Evolutionary conservation across 192 early-diverging fungal genomes (phyloP), one percentile per base, ranked within the genome.

Genomic region (Neocallimastix lanati): DNA sequence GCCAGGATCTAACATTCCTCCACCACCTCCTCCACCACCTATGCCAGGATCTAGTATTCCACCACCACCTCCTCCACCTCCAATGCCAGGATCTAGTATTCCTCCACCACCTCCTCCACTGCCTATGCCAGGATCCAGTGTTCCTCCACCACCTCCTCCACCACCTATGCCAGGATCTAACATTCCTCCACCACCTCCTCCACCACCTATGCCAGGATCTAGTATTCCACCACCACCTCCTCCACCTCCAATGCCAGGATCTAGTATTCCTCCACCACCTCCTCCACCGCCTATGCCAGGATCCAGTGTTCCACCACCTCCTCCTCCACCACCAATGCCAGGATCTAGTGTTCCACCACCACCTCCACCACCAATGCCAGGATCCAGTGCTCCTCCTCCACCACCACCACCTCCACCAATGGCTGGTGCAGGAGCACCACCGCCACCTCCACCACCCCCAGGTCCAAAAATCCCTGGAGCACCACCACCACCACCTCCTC

Each of bases 261-360:
- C 58, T n/a, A 13, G 37, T 13, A 14, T n/a, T n/a, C n/a, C n/a
- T n/a, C n/a, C 13, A 13, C 27, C 79, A 29, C 50, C 50, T 13
- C 84, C 83, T 6, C 83, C 85, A 9, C 84, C 85, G 15, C 83
- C 86, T 0, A 81, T 84, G n/a, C 87, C 87, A 35, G 82, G 83
- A 5, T 82, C 84, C 4, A 79, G 82, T 36, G 78, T 9, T 1
- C 16, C 76, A 4, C 29, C 77, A 18, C 77, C 29, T 13, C 83
- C 84, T 84, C 83, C 83, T 2, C 85, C 85, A 16, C 83, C 85
- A 12, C 82, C 40, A 50, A 21, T 50, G 14, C 16, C 18, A 4
- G 40, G 40, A 12, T 35, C 33, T 35, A 15, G 13, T 13, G 12
- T 15, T 38, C 85, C 85, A 0, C 85, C 83, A 9, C 85, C 85